Evolutionary conservation across 78 protist species (phyloP).

Genomic region (Capsaspora owczarzaki): DNA sequence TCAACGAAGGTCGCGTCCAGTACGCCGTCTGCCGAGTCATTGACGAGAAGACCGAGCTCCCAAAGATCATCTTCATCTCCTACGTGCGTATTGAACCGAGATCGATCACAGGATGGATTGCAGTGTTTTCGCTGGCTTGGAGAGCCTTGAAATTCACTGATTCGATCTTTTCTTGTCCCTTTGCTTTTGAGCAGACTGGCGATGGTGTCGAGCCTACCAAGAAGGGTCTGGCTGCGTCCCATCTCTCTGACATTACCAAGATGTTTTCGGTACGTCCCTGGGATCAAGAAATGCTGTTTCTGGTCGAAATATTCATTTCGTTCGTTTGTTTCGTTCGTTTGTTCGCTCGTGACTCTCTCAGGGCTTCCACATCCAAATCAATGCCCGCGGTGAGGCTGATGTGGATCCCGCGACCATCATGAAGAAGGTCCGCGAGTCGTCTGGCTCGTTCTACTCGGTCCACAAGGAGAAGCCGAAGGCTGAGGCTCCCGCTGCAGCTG

Average conservation of each 20-base stretch:
- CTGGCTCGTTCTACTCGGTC: background rate
- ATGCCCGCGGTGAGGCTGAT: background rate
- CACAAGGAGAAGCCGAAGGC: background rate
- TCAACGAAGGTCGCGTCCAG: slow-evolving; percentile 1
- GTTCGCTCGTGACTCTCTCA: background rate
- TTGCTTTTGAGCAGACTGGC: background rate
- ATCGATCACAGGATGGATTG: too few relatives aligned
- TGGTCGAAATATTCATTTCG: background rate
- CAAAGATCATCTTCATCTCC: background rate
- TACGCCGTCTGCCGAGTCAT: background rate
- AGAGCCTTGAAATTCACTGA: too few relatives aligned
- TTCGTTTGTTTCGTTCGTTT: background rate
- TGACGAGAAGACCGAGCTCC: background rate
- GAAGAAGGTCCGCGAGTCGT: background rate
- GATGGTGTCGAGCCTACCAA: background rate
- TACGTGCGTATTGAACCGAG: too few relatives aligned
- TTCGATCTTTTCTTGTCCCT: too few relatives aligned
- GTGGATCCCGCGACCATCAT: background rate
- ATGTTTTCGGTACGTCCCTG: background rate
- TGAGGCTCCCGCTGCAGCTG: background rate
- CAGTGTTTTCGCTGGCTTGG: background rate
- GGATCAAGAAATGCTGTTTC: background rate
- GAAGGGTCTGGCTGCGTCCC: background rate
- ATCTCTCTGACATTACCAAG: background rate
- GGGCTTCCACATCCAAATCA: slow-evolving; percentile 8